These are phyloP conservation scores for Oryza meyeriana DNA, from an alignment of 176 grass and related monocot species.

Conservation along the genomic window DNA sequence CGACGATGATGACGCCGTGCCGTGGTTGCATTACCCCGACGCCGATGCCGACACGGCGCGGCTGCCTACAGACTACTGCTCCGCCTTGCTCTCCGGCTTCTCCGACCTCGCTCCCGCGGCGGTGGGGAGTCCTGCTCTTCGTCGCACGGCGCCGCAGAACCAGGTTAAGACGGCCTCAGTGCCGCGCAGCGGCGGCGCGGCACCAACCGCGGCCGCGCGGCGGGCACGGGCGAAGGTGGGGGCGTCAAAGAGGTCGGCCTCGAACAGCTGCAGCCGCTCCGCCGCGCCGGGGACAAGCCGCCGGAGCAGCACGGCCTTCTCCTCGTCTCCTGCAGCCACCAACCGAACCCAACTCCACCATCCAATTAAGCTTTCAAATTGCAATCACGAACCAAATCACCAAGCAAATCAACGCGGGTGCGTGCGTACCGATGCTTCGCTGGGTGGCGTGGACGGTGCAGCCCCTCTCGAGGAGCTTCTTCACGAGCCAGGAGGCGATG, in stretches of 20 bases:
- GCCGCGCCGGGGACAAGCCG: conserved; percentile 30
- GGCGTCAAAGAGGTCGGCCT: conserved; percentile 58
- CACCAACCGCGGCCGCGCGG: too few species aligned
- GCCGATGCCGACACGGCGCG: conserved; percentile 33
- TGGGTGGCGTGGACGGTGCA: conserved; percentile 33
- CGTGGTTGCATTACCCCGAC: conserved; percentile 49
- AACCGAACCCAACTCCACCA: neutral
- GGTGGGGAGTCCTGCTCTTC: neutral
- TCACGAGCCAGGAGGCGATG: conserved; percentile 34
- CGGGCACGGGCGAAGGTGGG: conserved; percentile 47
- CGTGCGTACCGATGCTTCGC: conserved; percentile 18
- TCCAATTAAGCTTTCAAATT: neutral
- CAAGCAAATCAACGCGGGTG: neutral
- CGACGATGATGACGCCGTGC: conserved; percentile 15
- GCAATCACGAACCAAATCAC: neutral
- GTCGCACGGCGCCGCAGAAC: neutral
- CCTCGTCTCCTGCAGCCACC: conserved; percentile 27
- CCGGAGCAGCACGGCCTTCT: conserved; percentile 32
- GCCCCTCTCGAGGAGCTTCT: conserved; percentile 29
- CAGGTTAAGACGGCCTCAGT: too few species aligned
- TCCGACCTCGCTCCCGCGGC: neutral
- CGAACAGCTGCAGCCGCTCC: conserved; percentile 43
- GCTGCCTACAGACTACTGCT: conserved; percentile 40
- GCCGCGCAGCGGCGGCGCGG: too few species aligned
- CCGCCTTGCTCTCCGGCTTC: conserved; percentile 14